A percentile compares a stretch with the other conserved stretches of the same genome.
These are phyloP conservation scores for Citrullus colocynthis DNA, from an alignment of 306 rosid species.

Conservation along the genomic window DNA sequence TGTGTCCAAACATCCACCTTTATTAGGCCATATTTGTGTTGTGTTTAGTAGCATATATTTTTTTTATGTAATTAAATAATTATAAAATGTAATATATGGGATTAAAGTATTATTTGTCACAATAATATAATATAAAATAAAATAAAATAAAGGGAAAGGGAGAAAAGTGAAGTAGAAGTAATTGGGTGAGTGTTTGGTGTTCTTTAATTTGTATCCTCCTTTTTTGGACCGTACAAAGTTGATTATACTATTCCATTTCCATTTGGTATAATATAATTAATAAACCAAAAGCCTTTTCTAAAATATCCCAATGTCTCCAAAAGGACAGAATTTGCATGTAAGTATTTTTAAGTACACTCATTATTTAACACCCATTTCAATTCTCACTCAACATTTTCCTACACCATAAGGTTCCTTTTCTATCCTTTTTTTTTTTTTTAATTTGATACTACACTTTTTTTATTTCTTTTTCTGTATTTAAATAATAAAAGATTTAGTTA, in stretches of 20 bases:
- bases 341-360: conserved; percentile 2
- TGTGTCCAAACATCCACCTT: neutral
- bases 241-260: conserved; percentile 8
- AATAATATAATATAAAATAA: neutral
- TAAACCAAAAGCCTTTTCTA: neutral
- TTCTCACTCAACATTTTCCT: neutral
- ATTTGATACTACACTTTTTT: neutral
- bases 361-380: neutral
- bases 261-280: neutral
- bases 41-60: neutral
- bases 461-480: neutral
- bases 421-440: neutral
- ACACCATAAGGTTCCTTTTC: neutral
- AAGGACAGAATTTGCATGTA: conserved; percentile 5
- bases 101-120: neutral
- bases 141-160: neutral
- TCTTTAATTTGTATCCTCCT: conserved; percentile 4
- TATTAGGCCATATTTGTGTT: neutral
- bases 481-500: too few relatives aligned
- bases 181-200: neutral
- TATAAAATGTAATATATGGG: neutral
- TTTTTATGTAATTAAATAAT: neutral
- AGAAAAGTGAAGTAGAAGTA: neutral
- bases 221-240: conserved; percentile 5
- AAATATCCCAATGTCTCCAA: neutral